phyloP scores from a whole-genome alignment of 129 eudicot species.

The Flaveria bidentis region DNA sequence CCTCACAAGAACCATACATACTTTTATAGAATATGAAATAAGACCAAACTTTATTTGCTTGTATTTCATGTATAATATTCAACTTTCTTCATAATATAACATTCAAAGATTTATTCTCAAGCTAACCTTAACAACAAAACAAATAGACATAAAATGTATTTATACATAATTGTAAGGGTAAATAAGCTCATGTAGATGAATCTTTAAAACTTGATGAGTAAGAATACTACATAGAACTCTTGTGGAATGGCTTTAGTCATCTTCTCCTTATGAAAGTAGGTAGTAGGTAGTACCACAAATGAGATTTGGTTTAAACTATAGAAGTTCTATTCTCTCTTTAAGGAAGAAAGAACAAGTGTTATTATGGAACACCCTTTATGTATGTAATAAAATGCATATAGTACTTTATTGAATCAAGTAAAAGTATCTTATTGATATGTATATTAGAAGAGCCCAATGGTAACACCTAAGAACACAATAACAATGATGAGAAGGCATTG shows the following conservation, averaged over 20 bases:
- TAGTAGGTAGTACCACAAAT: neutral
- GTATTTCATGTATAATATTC: neutral
- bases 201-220: neutral
- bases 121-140: too few species aligned
- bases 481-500: neutral
- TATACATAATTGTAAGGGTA: too few species aligned
- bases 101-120: neutral
- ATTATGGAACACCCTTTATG: neutral
- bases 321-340: neutral
- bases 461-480: neutral
- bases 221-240: neutral
- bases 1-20: neutral
- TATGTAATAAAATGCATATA: neutral
- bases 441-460: neutral
- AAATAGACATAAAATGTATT: too few species aligned
- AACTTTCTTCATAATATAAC: neutral
- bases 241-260: constrained; percentile 1
- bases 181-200: neutral
- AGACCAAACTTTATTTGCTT: neutral
- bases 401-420: neutral
- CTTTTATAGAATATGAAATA: neutral
- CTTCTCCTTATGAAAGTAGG: neutral
- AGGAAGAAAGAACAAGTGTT: neutral
- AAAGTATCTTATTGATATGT: neutral
- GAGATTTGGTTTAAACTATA: neutral